These are phyloP conservation scores for Diacronema lutheri DNA, from an alignment of 78 protist genomes.

Conservation along the genomic window DNA sequence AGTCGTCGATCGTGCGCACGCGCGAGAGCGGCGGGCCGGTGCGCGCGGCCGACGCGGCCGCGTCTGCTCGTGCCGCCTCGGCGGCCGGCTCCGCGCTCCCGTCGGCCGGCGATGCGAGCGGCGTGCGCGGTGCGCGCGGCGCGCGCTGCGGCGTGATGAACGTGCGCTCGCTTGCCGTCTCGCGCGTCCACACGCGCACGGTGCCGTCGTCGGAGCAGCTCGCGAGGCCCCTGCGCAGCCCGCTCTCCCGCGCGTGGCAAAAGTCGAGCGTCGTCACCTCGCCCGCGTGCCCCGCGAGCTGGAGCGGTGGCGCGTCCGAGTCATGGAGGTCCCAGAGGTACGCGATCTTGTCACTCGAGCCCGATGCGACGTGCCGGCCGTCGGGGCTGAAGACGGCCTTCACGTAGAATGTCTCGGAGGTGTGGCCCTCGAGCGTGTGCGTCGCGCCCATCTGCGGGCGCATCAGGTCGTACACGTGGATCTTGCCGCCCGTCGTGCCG, in stretches of 20 bases:
- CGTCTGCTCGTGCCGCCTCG: no score
- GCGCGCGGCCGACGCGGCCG: no score
- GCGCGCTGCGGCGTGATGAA: no score
- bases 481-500: background rate
- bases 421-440: background rate
- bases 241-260: background rate
- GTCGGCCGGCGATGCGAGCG: no score
- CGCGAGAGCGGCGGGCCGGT: no score
- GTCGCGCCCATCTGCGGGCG: background rate
- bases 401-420: slow-evolving; percentile 3
- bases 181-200: background rate
- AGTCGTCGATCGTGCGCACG: no score
- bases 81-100: no score
- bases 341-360: background rate
- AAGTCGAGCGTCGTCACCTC: slow-evolving; percentile 21
- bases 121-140: no score
- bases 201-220: slow-evolving; percentile 22
- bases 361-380: background rate
- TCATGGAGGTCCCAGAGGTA: slow-evolving; percentile 3
- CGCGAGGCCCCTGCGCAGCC: background rate
- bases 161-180: no score
- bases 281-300: background rate
- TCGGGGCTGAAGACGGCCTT: slow-evolving; percentile 21
- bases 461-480: slow-evolving; percentile 4
- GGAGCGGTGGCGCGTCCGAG: background rate